Evolutionary conservation across 345 rosid species (phyloP).

Genomic region (Moringa oleifera): DNA sequence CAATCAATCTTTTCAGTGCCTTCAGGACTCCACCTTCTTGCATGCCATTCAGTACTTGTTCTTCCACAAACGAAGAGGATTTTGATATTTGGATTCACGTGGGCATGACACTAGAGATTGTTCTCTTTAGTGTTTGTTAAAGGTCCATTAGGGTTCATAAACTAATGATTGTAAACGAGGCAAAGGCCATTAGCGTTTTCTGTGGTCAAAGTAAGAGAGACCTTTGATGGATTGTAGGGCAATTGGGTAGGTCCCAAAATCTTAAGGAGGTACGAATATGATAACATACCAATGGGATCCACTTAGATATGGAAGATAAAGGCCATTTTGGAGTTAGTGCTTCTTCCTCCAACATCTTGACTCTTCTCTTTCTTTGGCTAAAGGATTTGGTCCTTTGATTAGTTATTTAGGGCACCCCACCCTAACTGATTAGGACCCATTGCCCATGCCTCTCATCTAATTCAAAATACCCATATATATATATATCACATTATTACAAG

Average conservation of each 20-base stretch:
- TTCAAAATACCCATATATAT: no score
- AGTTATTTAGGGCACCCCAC: conserved; percentile 17
- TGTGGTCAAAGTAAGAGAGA: conserved; percentile 11
- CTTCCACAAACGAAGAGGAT: no score
- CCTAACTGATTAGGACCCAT: background rate
- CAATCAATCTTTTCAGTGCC: conserved; percentile 22
- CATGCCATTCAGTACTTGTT: no score
- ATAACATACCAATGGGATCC: conserved; percentile 20
- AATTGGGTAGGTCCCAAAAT: no score
- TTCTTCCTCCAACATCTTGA: background rate
- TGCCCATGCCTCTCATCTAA: no score
- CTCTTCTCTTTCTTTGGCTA: background rate
- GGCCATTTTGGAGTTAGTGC: conserved; percentile 15
- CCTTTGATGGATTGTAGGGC: conserved; percentile 1
- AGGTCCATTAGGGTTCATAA: background rate
- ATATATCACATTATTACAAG: no score
- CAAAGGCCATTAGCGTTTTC: background rate
- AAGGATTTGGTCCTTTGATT: background rate
- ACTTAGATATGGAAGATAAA: conserved; percentile 19
- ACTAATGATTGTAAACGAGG: background rate
- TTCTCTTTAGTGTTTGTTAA: no score
- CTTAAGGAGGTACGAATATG: no score
- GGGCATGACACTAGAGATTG: no score
- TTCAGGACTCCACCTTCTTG: conserved; percentile 4
- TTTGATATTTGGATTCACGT: conserved; percentile 6